Evolutionary conservation across 2,329 filamentous ascomycete genomes (phyloP).

Genomic region (Gyromitra esculenta): DNA sequence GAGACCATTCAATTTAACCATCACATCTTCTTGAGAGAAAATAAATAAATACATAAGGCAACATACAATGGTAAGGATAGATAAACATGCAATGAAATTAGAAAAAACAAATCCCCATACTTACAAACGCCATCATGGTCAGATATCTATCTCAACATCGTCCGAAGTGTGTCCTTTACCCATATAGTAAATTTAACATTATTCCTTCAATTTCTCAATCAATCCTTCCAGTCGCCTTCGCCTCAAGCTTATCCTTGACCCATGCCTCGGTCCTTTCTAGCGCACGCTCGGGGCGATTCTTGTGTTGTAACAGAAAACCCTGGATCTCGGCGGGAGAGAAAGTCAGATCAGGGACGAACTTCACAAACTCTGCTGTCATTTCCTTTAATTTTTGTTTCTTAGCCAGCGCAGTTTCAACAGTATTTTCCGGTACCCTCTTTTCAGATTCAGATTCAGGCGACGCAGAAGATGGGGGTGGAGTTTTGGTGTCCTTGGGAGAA

Average conservation of each 20-base stretch:
- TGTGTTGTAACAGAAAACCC: slow-evolving; percentile 71
- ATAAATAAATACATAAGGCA: neutral
- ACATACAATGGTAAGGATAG: neutral
- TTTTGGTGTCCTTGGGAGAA: slow-evolving; percentile 43
- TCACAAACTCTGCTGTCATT: slow-evolving; percentile 66
- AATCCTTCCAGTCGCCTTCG: slow-evolving; percentile 37
- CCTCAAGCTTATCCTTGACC: slow-evolving; percentile 66
- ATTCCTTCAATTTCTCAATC: slow-evolving; percentile 14
- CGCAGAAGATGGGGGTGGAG: slow-evolving; percentile 40
- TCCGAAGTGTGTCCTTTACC: neutral
- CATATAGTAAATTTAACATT: neutral
- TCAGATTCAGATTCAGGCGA: slow-evolving; percentile 56
- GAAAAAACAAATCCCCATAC: slow-evolving; percentile 17
- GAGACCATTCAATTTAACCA: slow-evolving; percentile 9
- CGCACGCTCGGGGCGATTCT: slow-evolving; percentile 68
- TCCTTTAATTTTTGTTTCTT: slow-evolving; percentile 59
- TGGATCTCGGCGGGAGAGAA: slow-evolving; percentile 73
- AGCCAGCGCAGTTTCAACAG: slow-evolving; percentile 59
- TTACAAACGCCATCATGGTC: slow-evolving; percentile 22
- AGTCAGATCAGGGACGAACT: slow-evolving; percentile 65
- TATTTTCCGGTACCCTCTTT: slow-evolving; percentile 55
- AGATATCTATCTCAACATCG: slow-evolving; percentile 34
- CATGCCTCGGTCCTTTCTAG: slow-evolving; percentile 66
- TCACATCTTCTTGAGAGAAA: neutral
- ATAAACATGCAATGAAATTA: neutral